Evolutionary conservation across 352 stramenopile species (phyloP).

Genomic region (Globisporangium cylindrosporum): DNA sequence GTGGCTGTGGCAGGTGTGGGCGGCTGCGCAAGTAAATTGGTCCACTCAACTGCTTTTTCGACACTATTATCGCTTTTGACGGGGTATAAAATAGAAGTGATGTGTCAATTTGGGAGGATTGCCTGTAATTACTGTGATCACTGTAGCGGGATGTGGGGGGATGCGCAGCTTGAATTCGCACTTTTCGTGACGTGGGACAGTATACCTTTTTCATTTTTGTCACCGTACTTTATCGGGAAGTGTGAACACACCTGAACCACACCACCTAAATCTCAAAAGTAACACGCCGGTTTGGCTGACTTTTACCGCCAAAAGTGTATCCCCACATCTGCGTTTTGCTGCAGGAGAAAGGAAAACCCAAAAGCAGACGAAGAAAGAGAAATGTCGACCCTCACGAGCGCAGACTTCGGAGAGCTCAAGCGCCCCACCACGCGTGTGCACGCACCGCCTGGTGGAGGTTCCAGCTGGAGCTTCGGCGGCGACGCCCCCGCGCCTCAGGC

Average conservation of each 20-base stretch:
- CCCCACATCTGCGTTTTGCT: neutral
- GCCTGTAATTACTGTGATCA: no score
- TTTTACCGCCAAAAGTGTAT: neutral
- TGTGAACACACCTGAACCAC: neutral
- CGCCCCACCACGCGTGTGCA: constrained; percentile 80
- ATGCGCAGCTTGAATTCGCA: neutral
- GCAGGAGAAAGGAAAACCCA: constrained; percentile 1
- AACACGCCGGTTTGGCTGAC: neutral
- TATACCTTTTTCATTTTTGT: neutral
- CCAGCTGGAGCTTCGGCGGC: constrained; percentile 70
- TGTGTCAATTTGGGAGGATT: no score
- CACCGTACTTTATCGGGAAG: neutral
- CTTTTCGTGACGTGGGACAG: neutral
- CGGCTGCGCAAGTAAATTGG: no score
- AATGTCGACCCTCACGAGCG: constrained; percentile 85
- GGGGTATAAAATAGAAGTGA: no score
- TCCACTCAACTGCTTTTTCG: no score
- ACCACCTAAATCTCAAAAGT: neutral
- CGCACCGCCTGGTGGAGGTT: constrained; percentile 73
- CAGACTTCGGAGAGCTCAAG: constrained; percentile 82
- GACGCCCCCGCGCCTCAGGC: constrained; percentile 29
- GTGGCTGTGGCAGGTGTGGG: no score
- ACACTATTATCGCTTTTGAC: no score
- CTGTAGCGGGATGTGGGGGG: neutral
- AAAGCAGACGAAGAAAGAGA: neutral